phyloP scores from a whole-genome alignment of 768 basidiomycete species.

The Termitomyces sp. region DNA sequence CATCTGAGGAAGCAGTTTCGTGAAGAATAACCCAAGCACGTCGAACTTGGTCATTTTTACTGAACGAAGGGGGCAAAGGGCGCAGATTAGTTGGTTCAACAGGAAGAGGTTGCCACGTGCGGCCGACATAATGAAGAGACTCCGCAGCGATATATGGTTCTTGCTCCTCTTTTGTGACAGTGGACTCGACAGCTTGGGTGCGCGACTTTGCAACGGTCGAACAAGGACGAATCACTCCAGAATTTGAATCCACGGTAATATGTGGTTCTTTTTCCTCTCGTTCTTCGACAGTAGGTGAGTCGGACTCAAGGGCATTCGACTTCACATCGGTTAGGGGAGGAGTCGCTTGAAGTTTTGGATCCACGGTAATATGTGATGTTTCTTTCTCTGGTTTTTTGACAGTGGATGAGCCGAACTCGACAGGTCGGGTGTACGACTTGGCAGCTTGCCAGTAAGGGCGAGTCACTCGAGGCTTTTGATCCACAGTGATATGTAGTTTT shows the following conservation, averaged over 20 bases:
- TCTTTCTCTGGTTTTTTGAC: too few relatives aligned
- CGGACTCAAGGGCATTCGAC: background rate
- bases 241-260: background rate
- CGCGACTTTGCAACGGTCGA: background rate
- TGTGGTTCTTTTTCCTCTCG: background rate
- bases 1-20: slow-evolving; percentile 14
- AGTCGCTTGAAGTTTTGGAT: background rate
- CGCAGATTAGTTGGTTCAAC: slow-evolving; percentile 1
- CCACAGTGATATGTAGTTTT: too few relatives aligned
- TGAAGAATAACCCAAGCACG: slow-evolving; percentile 15
- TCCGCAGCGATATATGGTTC: slow-evolving; percentile 1
- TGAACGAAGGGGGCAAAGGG: background rate
- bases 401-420: too few relatives aligned
- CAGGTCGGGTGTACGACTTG: too few relatives aligned
- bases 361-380: too few relatives aligned
- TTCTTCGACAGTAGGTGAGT: background rate
- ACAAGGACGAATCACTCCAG: background rate
- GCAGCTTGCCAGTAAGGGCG: too few relatives aligned
- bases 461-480: too few relatives aligned
- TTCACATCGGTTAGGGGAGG: background rate
- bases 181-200: too few relatives aligned
- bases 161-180: too few relatives aligned
- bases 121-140: slow-evolving; percentile 20
- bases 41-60: slow-evolving; percentile 9
- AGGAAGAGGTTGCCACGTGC: slow-evolving; percentile 17